Evolutionary conservation across 169 alveolate genomes (phyloP), one percentile per base, ranked within the genome.

Genomic region (Plasmodium berghei): DNA sequence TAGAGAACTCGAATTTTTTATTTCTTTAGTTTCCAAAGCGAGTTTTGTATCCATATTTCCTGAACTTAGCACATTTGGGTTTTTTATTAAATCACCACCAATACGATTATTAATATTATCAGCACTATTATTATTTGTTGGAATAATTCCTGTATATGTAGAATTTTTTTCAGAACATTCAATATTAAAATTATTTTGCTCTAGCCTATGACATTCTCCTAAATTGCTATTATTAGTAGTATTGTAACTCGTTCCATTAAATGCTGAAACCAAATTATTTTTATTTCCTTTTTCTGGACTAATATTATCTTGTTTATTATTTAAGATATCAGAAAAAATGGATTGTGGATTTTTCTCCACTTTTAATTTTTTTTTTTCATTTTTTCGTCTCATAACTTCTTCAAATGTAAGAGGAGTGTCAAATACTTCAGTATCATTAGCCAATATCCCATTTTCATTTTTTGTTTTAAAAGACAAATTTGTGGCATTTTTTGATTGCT

Each of bases 381-480:
- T 69, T 85, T 85, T 85, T 59, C 91, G 70, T 70, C 87, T 71
- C 91, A 85, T 85, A 12, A 85, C 91, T 70, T 85, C 91, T 26
- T 85, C 87, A 70, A 85, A 85, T 9, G 86, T 26, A 61, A 85
- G 46, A n/a, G 91, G 91, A 24, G 91, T 85, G 40, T 85, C 91
- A 85, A 85, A 85, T 52, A 52, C 18, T 45, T 70, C 72, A 9
- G 64, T 49, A 9, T 70, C 91, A 58, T 69, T 67, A 9, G 49
- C 69, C 48, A 70, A 9, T 58, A 58, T 61, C 18, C 22, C 59
- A 2, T 48, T 10, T 6, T 56, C 86, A 59, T 58, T 71, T 69
- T 85, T 85, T 46, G 56, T 1, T 28, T 69, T 71, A 85, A 45
- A 69, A 10, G 74, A 16, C 59, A 66, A 66, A 48, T 54, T 67